Evolutionary conservation across 2,329 filamentous ascomycete species (phyloP).

Genomic region (Chaetomium olivaceum): DNA sequence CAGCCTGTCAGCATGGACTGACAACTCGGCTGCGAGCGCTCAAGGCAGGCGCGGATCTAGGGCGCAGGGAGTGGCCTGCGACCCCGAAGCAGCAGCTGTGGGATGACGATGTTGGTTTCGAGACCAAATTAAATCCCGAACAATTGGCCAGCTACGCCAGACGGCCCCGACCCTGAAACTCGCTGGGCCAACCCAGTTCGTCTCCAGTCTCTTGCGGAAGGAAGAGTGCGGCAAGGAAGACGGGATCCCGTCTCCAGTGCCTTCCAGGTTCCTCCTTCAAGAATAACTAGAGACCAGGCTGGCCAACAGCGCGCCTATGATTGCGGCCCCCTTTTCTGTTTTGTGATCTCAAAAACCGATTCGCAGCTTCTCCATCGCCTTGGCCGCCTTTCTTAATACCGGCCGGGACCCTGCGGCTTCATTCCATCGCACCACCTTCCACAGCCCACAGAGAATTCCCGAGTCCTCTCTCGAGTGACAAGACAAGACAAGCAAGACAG

Average conservation of each 20-base stretch:
- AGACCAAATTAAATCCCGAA: slow-evolving; percentile 31
- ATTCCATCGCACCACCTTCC: not conserved
- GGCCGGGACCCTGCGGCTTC: slow-evolving; percentile 13
- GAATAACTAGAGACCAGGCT: slow-evolving; percentile 10
- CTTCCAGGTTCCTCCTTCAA: not conserved
- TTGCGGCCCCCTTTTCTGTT: slow-evolving; percentile 1
- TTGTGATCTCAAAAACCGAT: slow-evolving; percentile 10
- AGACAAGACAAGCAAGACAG: slow-evolving; percentile 5
- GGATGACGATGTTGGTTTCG: slow-evolving; percentile 36
- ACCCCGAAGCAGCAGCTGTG: slow-evolving; percentile 23
- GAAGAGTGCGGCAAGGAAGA: slow-evolving; percentile 13
- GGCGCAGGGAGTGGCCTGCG: slow-evolving; percentile 16
- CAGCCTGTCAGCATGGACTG: slow-evolving; percentile 2
- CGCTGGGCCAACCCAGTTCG: slow-evolving; percentile 17
- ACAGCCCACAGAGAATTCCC: not conserved
- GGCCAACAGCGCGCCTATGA: slow-evolving; percentile 22
- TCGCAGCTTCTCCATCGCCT: slow-evolving; percentile 9
- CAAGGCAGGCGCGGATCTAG: slow-evolving; percentile 12
- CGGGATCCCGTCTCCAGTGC: not conserved
- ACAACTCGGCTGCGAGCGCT: not conserved
- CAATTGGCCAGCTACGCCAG: slow-evolving; percentile 31
- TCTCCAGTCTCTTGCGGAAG: slow-evolving; percentile 1
- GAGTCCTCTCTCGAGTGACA: slow-evolving; percentile 5
- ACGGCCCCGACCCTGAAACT: slow-evolving; percentile 33
- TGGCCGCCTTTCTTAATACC: slow-evolving; percentile 21